Conservation (phyloP, 2,329 filamentous ascomycete species). For the Colletotrichum navitas region DNA sequence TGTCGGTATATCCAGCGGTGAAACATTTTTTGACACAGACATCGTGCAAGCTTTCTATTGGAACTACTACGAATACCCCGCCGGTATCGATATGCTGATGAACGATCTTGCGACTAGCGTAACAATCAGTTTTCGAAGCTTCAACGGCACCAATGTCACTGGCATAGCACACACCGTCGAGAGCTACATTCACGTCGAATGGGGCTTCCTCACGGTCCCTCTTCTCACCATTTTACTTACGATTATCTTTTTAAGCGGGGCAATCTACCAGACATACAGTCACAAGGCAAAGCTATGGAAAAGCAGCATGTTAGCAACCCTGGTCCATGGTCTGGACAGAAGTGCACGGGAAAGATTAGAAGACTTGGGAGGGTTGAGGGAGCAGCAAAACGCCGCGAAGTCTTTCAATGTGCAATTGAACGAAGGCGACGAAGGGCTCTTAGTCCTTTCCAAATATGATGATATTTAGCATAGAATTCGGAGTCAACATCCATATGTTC, state of each 20-base stretch:
- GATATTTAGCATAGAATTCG: slow-evolving; percentile 7
- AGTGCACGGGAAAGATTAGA: slow-evolving; percentile 45
- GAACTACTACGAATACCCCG: slow-evolving; percentile 54
- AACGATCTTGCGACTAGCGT: slow-evolving; percentile 51
- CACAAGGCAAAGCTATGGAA: slow-evolving; percentile 50
- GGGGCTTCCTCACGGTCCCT: slow-evolving; percentile 52
- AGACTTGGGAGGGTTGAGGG: slow-evolving; percentile 40
- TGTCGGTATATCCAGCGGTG: slow-evolving; percentile 50
- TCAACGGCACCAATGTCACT: slow-evolving; percentile 47
- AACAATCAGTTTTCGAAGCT: slow-evolving; percentile 51
- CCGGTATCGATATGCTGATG: slow-evolving; percentile 52
- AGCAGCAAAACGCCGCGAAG: slow-evolving; percentile 47
- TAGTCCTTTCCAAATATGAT: slow-evolving; percentile 34
- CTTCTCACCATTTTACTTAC: slow-evolving; percentile 49
- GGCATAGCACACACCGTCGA: slow-evolving; percentile 48
- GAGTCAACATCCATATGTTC: too few species aligned
- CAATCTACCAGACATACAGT: slow-evolving; percentile 46
- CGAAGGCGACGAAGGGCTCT: slow-evolving; percentile 43
- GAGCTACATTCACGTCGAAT: slow-evolving; percentile 52
- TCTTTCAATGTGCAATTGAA: slow-evolving; percentile 47
- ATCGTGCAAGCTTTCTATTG: slow-evolving; percentile 56
- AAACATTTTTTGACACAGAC: slow-evolving; percentile 52
- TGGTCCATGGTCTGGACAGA: slow-evolving; percentile 53
- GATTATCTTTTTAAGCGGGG: slow-evolving; percentile 48
- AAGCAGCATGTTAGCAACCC: slow-evolving; percentile 51